Evolutionary conservation across 306 rosid species (phyloP), one percentile per base, ranked within the genome.

Genomic region (Neltuma alba): DNA sequence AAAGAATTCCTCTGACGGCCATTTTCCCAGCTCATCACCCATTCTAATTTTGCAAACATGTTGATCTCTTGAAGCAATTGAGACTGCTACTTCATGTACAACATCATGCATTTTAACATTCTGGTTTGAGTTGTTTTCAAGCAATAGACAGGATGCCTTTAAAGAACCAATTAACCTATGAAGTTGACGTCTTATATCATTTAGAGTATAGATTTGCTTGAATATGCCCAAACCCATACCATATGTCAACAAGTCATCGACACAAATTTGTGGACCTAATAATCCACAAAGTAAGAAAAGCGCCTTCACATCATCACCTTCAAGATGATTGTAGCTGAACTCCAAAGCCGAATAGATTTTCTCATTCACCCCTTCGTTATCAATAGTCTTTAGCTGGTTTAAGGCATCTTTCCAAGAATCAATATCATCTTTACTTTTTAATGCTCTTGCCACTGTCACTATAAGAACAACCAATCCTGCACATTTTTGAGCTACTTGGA

Each of bases 271-370:
- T 23, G 21, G 0, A n/a, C 36, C 52, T 11, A 3, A 2, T 1
- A 40, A 16, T 14, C 34, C 72, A 21, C 61, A 76, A n/a, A 76
- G 79, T 45, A 76, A 76, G 79, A 76, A 75, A 0, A 75, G 38
- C 1, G 13, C 20, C 54, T 60, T 41, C 21, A 41, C 54, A 10
- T 75, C 58, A 41, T 75, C 37, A 9, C 28, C 25, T 14, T 61
- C 9, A 13, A 76, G 14, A 9, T 16, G 9, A 21, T 76, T 34
- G 64, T 64, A 76, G 63, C 62, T 63, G 9, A 76, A 45, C 72
- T 76, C 80, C 48, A 76, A 9, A 76, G 80, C 72, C 3, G 80
- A 76, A 44, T 31, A 61, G 31, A 61, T 30, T 45, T 11, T 63
- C 34, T n/a, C 48, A 3, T 33, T 25, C 25, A 62, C 10, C 5